Conservation (phyloP, 139 green algal genomes). For the Tetradesmus obliquus region DNA sequence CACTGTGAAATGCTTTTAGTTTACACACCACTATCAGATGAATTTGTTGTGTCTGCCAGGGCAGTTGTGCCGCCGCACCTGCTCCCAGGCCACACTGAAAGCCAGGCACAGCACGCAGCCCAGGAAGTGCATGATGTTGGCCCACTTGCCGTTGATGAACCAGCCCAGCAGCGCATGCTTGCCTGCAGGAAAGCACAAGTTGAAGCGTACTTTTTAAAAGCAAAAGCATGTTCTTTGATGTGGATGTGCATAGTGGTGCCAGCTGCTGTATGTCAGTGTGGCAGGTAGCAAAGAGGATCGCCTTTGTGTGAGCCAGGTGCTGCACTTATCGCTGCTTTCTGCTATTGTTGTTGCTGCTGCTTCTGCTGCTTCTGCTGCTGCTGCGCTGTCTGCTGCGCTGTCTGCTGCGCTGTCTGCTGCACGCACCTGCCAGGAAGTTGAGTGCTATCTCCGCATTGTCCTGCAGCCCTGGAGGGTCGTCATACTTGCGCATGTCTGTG, state of each 20-base stretch:
- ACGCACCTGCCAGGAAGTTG: constrained; percentile 35
- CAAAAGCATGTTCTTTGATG: background rate
- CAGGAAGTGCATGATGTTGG: constrained; percentile 76
- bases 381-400: background rate
- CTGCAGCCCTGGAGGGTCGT: constrained; percentile 70
- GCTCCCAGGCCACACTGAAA: constrained; percentile 74
- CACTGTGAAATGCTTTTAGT: no score
- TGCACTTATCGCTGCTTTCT: background rate
- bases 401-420: background rate
- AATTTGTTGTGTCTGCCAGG: background rate
- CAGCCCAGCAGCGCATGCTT: constrained; percentile 32
- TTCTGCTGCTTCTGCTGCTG: background rate
- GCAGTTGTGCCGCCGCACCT: constrained; percentile 48
- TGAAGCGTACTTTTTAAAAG: background rate
- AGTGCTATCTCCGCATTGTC: constrained; percentile 74
- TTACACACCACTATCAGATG: no score
- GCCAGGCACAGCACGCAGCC: constrained; percentile 67
- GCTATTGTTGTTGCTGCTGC: no score
- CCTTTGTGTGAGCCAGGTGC: no score
- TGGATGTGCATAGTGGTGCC: no score
- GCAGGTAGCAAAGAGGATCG: no score
- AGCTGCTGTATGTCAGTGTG: no score
- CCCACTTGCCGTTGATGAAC: constrained; percentile 50
- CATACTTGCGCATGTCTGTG: constrained; percentile 75
- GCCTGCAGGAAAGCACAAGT: background rate